phyloP scores from a whole-genome alignment of 2,329 filamentous ascomycete genomes.

The Fonsecaea monophora region DNA sequence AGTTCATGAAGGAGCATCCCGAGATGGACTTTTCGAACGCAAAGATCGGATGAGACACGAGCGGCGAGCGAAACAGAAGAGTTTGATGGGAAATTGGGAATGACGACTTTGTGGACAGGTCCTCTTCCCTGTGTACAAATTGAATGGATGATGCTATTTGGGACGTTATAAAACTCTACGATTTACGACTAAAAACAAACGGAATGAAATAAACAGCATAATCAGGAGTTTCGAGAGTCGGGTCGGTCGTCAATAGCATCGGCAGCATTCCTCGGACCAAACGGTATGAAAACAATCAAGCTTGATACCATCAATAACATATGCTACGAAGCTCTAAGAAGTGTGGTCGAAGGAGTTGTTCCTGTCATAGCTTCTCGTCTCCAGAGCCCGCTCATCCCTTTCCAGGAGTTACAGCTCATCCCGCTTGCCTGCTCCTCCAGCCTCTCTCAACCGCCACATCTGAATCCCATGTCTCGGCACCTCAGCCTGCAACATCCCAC shows the following conservation, averaged over 20 bases:
- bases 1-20: slow-evolving; percentile 84
- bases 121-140: not conserved
- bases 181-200: not conserved
- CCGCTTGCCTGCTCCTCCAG: slow-evolving; percentile 14
- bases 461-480: slow-evolving; percentile 59
- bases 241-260: not conserved
- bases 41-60: slow-evolving; percentile 59
- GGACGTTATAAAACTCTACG: not conserved
- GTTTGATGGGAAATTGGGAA: not conserved
- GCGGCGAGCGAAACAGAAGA: not conserved
- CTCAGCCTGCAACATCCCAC: slow-evolving; percentile 44
- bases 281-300: not conserved
- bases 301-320: not conserved
- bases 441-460: slow-evolving; percentile 55
- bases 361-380: not conserved
- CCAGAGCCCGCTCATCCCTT: not conserved
- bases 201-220: not conserved
- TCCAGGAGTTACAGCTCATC: slow-evolving; percentile 30
- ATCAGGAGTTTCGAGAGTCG: not conserved
- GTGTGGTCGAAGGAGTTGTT: not conserved
- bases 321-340: not conserved
- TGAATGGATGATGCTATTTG: not conserved
- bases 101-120: not conserved
- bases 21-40: slow-evolving; percentile 74
- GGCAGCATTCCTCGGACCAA: not conserved